Conservation (phyloP, 768 basidiomycete species). For the Russula sp. region DNA sequence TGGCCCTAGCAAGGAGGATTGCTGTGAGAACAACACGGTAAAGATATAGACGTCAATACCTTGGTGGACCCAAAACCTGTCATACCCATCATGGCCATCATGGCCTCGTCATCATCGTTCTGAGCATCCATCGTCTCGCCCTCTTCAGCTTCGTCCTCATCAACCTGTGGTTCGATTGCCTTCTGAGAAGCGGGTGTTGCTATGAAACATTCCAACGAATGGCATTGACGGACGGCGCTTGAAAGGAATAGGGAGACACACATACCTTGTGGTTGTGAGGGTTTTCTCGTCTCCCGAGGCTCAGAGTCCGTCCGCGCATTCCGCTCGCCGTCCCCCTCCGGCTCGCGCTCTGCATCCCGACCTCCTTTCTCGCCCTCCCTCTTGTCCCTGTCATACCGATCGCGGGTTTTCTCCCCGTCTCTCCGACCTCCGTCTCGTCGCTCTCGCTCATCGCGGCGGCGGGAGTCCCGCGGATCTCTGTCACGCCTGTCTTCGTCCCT, state of each 20-base stretch:
- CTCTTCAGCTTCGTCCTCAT: slow-evolving; percentile 43
- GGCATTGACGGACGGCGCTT: background rate
- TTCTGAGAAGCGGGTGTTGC: background rate
- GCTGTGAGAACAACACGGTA: background rate
- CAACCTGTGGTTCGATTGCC: slow-evolving; percentile 5
- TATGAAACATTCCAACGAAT: background rate
- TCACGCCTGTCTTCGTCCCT: slow-evolving; percentile 22
- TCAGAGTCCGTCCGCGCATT: slow-evolving; percentile 31
- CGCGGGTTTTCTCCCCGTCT: slow-evolving; percentile 25
- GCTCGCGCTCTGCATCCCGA: slow-evolving; percentile 33
- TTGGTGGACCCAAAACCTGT: slow-evolving; percentile 85
- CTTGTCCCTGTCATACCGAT: slow-evolving; percentile 19
- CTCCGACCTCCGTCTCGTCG: slow-evolving; percentile 24
- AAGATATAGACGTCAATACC: slow-evolving; percentile 37
- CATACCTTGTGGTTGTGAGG: slow-evolving; percentile 12
- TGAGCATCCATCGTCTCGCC: slow-evolving; percentile 46
- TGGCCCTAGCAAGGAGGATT: slow-evolving; percentile 50
- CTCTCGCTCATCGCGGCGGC: slow-evolving; percentile 22
- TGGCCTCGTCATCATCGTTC: slow-evolving; percentile 67
- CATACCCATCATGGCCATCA: slow-evolving; percentile 91
- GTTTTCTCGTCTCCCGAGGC: slow-evolving; percentile 19
- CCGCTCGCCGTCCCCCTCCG: slow-evolving; percentile 36
- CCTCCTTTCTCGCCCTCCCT: slow-evolving; percentile 42
- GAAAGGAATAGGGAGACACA: background rate
- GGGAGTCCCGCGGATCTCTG: slow-evolving; percentile 17